phyloP scores from a whole-genome alignment of 768 basidiomycete species.

The Russula vinacea region DNA sequence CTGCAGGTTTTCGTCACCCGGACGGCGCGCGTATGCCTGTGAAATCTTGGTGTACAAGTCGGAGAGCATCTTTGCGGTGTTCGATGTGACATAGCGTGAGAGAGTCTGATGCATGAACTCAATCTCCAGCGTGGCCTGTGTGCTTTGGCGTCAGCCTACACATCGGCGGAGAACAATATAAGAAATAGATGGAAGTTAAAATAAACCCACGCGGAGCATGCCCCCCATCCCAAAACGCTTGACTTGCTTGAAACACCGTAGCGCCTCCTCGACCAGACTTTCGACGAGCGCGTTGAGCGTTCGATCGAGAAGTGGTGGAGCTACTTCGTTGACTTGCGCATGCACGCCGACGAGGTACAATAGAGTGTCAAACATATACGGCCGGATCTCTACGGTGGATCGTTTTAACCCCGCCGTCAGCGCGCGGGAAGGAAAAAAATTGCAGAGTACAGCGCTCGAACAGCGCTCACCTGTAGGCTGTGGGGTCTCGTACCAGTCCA shows the following conservation, averaged over 20 bases:
- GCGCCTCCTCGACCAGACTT: constrained; percentile 76
- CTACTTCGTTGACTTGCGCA: constrained; percentile 79
- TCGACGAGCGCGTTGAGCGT: constrained; percentile 77
- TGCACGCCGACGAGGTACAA: constrained; percentile 90
- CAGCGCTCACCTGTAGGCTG: constrained; percentile 75
- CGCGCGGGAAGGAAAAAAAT: background rate
- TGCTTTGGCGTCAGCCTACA: background rate
- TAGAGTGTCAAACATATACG: constrained; percentile 88
- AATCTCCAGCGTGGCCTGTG: constrained; percentile 94
- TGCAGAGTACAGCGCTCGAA: background rate
- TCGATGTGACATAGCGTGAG: constrained; percentile 77
- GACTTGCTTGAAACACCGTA: constrained; percentile 83
- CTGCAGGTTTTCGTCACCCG: constrained; percentile 85
- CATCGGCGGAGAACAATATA: background rate
- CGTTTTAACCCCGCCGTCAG: background rate
- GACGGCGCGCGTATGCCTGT: constrained; percentile 81
- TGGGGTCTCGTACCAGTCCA: constrained; percentile 94
- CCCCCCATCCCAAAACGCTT: constrained; percentile 96
- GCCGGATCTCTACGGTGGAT: constrained; percentile 70
- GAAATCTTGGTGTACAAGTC: constrained; percentile 95
- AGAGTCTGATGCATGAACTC: constrained; percentile 98
- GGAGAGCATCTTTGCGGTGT: constrained; percentile 79
- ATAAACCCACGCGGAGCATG: constrained; percentile 79
- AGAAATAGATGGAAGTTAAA: background rate
- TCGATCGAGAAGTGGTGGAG: constrained; percentile 79